A percentile compares a stretch with the other conserved stretches of the same genome.
These are phyloP conservation scores for Hydnomerulius pinastri DNA, from an alignment of 768 basidiomycete species.

Conservation along the genomic window DNA sequence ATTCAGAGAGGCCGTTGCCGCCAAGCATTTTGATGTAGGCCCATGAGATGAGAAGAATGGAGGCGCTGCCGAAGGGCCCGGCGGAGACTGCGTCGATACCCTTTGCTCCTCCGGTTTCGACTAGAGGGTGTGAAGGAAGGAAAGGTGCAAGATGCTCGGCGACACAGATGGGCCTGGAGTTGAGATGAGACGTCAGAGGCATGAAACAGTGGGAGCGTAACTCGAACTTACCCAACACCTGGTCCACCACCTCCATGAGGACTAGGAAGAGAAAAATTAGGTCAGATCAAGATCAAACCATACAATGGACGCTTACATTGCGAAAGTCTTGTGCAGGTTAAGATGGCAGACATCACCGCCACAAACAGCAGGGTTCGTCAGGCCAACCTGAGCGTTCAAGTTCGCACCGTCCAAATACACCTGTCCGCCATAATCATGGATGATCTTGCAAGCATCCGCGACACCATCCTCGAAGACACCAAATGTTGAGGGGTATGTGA, in stretches of 20 bases:
- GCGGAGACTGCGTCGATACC: constrained; percentile 89
- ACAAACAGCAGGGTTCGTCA: constrained; percentile 92
- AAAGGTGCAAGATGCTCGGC: constrained; percentile 93
- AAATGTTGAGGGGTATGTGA: constrained; percentile 96
- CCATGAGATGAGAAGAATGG: constrained; percentile 96
- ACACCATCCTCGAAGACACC: constrained; percentile 97
- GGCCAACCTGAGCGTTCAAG: constrained; percentile 89
- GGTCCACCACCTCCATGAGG: constrained; percentile 98
- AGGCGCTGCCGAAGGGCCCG: constrained; percentile 93
- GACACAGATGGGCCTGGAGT: constrained; percentile 93
- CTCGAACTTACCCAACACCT: constrained; percentile 74
- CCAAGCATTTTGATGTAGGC: constrained; percentile 99
- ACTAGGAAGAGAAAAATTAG: constrained; percentile 38
- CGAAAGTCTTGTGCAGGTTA: constrained; percentile 98
- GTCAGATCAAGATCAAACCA: background rate
- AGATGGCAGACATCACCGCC: constrained; percentile 98
- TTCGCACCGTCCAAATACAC: constrained; percentile 97
- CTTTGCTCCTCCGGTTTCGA: constrained; percentile 63
- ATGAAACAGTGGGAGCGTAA: background rate
- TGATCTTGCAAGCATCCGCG: constrained; percentile 85
- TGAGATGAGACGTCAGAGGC: background rate
- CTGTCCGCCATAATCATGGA: constrained; percentile 94
- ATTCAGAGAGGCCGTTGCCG: constrained; percentile 81
- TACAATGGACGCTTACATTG: constrained; percentile 77
- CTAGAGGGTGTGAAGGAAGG: constrained; percentile 84